A percentile compares a stretch with the other conserved stretches of the same genome.
Conservation (phyloP, 768 basidiomycete genomes). For the Gloeophyllum trabeum region DNA sequence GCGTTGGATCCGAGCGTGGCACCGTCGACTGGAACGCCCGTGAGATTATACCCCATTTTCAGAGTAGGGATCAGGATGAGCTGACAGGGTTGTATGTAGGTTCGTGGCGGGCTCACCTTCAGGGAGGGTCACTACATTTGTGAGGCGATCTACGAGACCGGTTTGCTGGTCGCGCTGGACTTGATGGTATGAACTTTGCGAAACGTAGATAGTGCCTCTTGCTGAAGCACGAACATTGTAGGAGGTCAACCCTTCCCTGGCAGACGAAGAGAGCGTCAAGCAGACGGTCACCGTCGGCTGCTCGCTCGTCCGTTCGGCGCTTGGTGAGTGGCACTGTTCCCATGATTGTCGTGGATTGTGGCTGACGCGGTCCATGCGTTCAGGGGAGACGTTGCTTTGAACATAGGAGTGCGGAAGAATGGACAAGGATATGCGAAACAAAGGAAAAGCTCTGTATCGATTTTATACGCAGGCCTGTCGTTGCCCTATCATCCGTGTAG, state of each 20-base stretch:
- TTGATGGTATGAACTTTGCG: conserved; percentile 59
- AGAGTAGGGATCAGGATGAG: background rate
- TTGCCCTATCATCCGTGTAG: no score
- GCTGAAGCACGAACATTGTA: conserved; percentile 17
- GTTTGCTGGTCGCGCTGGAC: conserved; percentile 84
- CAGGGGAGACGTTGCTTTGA: conserved; percentile 24
- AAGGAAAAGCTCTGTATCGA: no score
- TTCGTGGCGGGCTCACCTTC: conserved; percentile 92
- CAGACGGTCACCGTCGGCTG: conserved; percentile 90
- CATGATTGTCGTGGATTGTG: background rate
- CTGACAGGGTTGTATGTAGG: conserved; percentile 26
- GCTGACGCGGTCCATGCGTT: background rate
- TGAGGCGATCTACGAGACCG: conserved; percentile 88
- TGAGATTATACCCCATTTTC: conserved; percentile 20
- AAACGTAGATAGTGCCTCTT: conserved; percentile 1
- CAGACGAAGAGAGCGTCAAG: conserved; percentile 58
- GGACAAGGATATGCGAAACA: background rate
- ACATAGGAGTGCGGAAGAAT: background rate
- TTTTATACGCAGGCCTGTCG: no score
- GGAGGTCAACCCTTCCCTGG: conserved; percentile 96
- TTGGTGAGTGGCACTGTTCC: conserved; percentile 47
- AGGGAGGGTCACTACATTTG: conserved; percentile 98
- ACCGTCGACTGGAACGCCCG: conserved; percentile 91
- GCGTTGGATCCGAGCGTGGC: conserved; percentile 91
- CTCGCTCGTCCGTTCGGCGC: conserved; percentile 70